A percentile compares a stretch with the other conserved stretches of the same genome.
phyloP scores from a whole-genome alignment of 768 basidiomycete genomes.

The Tubosaeta sp. region DNA sequence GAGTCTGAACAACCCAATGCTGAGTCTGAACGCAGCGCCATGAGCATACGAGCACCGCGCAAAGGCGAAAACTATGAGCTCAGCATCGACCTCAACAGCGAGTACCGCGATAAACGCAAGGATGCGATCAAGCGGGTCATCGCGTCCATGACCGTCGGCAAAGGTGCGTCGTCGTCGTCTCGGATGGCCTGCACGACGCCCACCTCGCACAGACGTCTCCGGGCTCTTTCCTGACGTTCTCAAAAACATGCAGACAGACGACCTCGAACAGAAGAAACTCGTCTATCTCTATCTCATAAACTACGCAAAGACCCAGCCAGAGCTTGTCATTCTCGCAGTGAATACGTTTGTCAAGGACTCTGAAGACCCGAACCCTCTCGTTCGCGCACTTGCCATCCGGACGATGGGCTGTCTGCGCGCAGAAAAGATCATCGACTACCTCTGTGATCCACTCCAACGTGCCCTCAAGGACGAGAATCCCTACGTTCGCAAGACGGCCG shows the following conservation, averaged over 20 bases:
- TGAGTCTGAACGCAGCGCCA: too few relatives aligned
- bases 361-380: conserved; percentile 94
- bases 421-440: conserved; percentile 98
- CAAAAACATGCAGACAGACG: conserved; percentile 99
- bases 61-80: conserved; percentile 98
- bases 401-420: conserved; percentile 98
- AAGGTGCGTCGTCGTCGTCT: conserved; percentile 55
- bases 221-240: conserved; percentile 97
- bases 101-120: conserved; percentile 92
- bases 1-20: too few relatives aligned
- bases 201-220: conserved; percentile 60
- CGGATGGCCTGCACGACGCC: conserved; percentile 4
- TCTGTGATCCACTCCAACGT: conserved; percentile 92
- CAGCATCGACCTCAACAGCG: conserved; percentile 93
- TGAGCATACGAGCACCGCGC: conserved; percentile 52
- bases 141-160: conserved; percentile 98
- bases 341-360: conserved; percentile 99
- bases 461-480: conserved; percentile 94
- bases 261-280: conserved; percentile 99
- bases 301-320: conserved; percentile 98
- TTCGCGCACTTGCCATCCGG: conserved; percentile 92
- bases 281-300: conserved; percentile 99
- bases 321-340: conserved; percentile 97
- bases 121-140: conserved; percentile 97
- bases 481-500: conserved; percentile 97